Evolutionary conservation across 1,284 basidiomycete genomes (phyloP).

Genomic region (Laetiporus sulphureus): DNA sequence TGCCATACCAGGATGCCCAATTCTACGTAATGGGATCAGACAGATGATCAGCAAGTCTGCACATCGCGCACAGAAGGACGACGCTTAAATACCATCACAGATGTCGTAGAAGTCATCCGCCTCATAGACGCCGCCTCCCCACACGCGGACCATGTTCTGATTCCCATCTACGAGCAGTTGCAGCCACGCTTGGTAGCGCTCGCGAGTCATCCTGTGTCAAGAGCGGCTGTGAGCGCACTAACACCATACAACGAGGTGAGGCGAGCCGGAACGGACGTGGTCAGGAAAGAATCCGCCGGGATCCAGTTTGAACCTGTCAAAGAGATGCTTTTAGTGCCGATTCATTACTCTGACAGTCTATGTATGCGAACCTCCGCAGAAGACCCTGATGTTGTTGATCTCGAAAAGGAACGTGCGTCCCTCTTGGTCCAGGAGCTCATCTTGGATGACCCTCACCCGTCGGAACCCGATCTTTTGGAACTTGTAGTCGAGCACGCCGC

Average conservation of each 20-base stretch:
- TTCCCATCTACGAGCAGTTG: constrained; percentile 72
- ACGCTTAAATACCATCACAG: constrained; percentile 56
- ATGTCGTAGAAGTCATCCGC: constrained; percentile 71
- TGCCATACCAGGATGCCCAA: constrained; percentile 81
- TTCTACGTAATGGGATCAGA: constrained; percentile 32
- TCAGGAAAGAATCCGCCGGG: constrained; percentile 83
- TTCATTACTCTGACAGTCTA: not conserved
- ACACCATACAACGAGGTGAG: not conserved
- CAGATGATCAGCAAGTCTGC: not conserved
- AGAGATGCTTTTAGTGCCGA: not conserved
- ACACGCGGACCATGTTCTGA: constrained; percentile 80
- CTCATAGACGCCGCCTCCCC: constrained; percentile 85
- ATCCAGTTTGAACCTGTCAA: constrained; percentile 84
- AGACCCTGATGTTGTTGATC: constrained; percentile 82
- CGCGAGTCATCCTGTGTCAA: constrained; percentile 32
- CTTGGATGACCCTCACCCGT: constrained; percentile 67
- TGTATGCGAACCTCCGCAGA: constrained; percentile 72
- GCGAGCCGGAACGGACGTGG: constrained; percentile 41
- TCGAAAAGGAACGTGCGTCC: constrained; percentile 85
- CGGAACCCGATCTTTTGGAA: constrained; percentile 69
- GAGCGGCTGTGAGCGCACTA: too few relatives aligned
- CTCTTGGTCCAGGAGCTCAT: constrained; percentile 62
- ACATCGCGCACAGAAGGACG: not conserved
- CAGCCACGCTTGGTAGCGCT: constrained; percentile 63
- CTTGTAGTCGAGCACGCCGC: constrained; percentile 42